phyloP scores from a whole-genome alignment of 495 filamentous ascomycete species.

The Amorphotheca resinae region DNA sequence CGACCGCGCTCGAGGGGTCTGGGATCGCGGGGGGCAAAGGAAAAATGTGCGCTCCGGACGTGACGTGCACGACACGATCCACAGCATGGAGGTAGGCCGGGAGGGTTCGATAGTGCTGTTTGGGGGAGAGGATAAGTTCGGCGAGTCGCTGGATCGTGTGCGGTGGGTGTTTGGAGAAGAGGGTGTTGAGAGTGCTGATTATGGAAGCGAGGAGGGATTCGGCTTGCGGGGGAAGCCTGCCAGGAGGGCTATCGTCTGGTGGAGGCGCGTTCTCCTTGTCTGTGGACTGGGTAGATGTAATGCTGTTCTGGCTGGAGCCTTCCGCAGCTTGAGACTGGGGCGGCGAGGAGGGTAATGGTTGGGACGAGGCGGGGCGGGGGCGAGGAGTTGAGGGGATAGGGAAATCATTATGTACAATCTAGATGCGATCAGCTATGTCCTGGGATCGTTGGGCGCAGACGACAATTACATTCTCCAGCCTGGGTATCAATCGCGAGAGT shows the following conservation, averaged over 20 bases:
- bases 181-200: slow-evolving; percentile 47
- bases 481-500: slow-evolving; percentile 36
- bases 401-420: slow-evolving; percentile 17
- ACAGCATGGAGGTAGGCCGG: slow-evolving; percentile 80
- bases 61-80: slow-evolving; percentile 84
- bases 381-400: slow-evolving; percentile 11
- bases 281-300: slow-evolving; percentile 7
- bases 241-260: slow-evolving; percentile 3
- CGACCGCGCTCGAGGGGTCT: slow-evolving; percentile 31
- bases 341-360: slow-evolving; percentile 16
- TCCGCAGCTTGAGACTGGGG: slow-evolving; percentile 4
- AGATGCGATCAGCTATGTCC: not conserved
- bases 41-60: slow-evolving; percentile 67
- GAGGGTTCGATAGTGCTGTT: slow-evolving; percentile 64
- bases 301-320: slow-evolving; percentile 4
- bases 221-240: slow-evolving; percentile 49
- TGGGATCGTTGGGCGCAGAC: slow-evolving; percentile 6
- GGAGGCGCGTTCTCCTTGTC: slow-evolving; percentile 22
- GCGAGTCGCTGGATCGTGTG: slow-evolving; percentile 89
- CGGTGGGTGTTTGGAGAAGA: slow-evolving; percentile 66
- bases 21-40: slow-evolving; percentile 56
- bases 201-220: slow-evolving; percentile 52
- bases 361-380: slow-evolving; percentile 17
- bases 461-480: slow-evolving; percentile 37
- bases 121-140: slow-evolving; percentile 75